Evolutionary conservation across 2,329 filamentous ascomycete species (phyloP), one percentile per base, ranked within the genome.

Genomic region (Cadophora gregata): DNA sequence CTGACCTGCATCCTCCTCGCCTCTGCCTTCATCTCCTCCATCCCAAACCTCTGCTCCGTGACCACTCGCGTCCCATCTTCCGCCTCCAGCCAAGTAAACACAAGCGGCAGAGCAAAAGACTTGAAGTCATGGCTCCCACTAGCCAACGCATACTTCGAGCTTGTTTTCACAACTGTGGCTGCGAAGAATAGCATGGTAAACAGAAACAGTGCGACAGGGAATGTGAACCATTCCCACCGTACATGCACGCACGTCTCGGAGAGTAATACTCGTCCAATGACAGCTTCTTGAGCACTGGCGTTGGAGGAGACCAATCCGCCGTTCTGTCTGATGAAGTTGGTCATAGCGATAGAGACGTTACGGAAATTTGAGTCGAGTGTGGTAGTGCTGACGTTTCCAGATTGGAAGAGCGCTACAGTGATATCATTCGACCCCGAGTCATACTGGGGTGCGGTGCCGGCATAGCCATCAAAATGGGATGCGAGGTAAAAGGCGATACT

Each of bases 111-210:
- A 14, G 58, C 58, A n/a, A 9, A 59, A 25, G 58, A 59, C 58
- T 59, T 59, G 36, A 59, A 59, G 29, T 59, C 58, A 59, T 47
- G 58, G 38, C 38, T 59, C 10, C 58, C 58, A 47, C 58, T 59
- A 9, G 58, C 42, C 38, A 59, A 47, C 3, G 58, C 58, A 59
- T 59, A 59, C 27, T 24, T 59, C 10, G 58, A 59, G 5, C 36
- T 59, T 24, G 58, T 59, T 38, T 47, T 24, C 10, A 59, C 27
- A 4, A 59, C 58, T 33, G 45, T 59, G 27, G 29, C 58, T 1
- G 29, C 58, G 10, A 59, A 59, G 14, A 59, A 59, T 16, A 47
- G 19, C 25, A 59, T 38, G 14, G 58, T 59, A 9, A 59, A 27
- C 27, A 29, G 24, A 19, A 59, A 59, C 4, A 59, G 33, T 16